Conservation (phyloP, 2,329 filamentous ascomycete genomes). For the Diaporthe caulivora region DNA sequence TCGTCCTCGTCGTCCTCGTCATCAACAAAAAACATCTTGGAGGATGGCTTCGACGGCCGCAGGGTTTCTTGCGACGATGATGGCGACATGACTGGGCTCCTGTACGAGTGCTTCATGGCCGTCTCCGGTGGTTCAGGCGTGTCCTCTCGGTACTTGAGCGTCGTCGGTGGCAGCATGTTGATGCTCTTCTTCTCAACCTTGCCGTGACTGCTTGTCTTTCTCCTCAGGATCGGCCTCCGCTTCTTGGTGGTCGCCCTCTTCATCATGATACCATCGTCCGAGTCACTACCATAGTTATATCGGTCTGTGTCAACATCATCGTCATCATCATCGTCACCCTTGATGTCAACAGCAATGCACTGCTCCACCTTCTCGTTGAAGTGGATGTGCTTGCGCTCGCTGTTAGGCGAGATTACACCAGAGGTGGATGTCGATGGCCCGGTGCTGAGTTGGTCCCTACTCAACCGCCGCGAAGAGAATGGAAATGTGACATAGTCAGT, state of each 20-base stretch:
- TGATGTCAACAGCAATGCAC: conserved; percentile 92
- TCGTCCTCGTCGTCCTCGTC: conserved; percentile 64
- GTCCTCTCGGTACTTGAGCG: conserved; percentile 85
- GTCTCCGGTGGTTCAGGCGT: conserved; percentile 75
- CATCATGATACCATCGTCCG: conserved; percentile 83
- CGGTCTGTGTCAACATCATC: conserved; percentile 57
- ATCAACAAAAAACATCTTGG: conserved; percentile 73
- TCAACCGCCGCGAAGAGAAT: conserved; percentile 72
- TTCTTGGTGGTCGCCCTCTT: conserved; percentile 78
- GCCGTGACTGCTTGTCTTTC: conserved; percentile 54
- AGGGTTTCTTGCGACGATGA: conserved; percentile 88
- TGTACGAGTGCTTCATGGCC: conserved; percentile 72
- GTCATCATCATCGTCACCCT: conserved; percentile 81
- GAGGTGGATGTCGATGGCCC: conserved; percentile 78
- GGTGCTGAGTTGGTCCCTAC: conserved; percentile 73
- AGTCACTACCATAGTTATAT: conserved; percentile 69
- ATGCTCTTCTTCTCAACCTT: conserved; percentile 82
- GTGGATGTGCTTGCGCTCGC: conserved; percentile 87
- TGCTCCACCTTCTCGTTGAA: conserved; percentile 97
- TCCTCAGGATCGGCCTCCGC: conserved; percentile 65
- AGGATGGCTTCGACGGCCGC: conserved; percentile 75
- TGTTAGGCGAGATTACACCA: conserved; percentile 71
- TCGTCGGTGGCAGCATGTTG: conserved; percentile 88
- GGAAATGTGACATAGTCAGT: conserved; percentile 78
- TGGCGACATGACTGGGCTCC: conserved; percentile 71